Percentiles rank a stretch among this genome's conserved stretches.
Evolutionary conservation across 2,329 filamentous ascomycete genomes (phyloP).

Genomic region (Botrytis elliptica): DNA sequence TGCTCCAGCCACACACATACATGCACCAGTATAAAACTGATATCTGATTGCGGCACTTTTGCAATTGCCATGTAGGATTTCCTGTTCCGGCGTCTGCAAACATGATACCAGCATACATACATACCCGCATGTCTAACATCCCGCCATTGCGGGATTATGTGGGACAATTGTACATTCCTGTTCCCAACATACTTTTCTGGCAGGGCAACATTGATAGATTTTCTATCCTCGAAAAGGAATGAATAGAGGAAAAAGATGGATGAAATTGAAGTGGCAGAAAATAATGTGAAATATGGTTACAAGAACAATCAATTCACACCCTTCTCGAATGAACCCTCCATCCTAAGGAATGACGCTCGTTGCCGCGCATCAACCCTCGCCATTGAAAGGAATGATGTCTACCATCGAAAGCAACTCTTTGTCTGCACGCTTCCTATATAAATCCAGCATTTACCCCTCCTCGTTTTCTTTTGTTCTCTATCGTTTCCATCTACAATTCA

Average conservation of each 20-base stretch:
- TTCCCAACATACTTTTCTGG: background rate
- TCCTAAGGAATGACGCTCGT: background rate
- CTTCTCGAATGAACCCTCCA: background rate
- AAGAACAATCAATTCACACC: background rate
- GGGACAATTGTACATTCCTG: background rate
- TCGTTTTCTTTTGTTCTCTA: slow-evolving; percentile 11
- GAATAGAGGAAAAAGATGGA: background rate
- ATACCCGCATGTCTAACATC: background rate
- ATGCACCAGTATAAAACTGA: background rate
- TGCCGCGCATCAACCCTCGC: background rate
- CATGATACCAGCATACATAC: background rate
- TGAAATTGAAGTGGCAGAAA: background rate
- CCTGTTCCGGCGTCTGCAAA: background rate
- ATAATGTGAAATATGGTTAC: background rate
- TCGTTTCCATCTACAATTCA: background rate
- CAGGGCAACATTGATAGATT: background rate
- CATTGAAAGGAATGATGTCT: slow-evolving; percentile 8
- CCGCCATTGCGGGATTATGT: background rate
- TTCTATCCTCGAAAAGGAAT: background rate
- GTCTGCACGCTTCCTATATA: background rate
- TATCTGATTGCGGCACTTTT: background rate
- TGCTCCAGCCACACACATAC: background rate
- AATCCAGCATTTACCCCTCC: background rate
- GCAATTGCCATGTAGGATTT: background rate
- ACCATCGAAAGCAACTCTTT: background rate